These are phyloP conservation scores for Ophiostoma sp. DNA, from an alignment of 2,329 filamentous ascomycete species.

Conservation along the genomic window DNA sequence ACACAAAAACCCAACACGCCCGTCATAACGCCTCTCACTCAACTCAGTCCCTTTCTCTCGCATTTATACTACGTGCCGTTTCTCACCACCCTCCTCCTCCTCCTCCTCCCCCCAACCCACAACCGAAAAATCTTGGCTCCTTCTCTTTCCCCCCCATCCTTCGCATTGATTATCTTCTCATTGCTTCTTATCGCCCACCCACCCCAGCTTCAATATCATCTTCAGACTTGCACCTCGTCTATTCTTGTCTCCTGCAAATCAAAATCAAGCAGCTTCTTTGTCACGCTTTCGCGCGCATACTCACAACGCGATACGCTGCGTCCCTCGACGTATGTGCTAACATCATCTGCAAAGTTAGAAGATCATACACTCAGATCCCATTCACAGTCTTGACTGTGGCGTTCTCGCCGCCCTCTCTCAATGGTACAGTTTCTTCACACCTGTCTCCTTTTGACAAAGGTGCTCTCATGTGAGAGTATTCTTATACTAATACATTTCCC, in stretches of 20 bases:
- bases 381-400: background rate
- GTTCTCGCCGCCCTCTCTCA: background rate
- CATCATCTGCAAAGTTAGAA: background rate
- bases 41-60: conserved; percentile 5
- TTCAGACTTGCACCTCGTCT: background rate
- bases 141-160: background rate
- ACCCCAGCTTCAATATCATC: background rate
- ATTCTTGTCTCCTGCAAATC: background rate
- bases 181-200: background rate
- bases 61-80: background rate
- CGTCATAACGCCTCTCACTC: conserved; percentile 20
- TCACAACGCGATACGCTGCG: background rate
- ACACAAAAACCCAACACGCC: conserved; percentile 19
- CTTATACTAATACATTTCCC: background rate
- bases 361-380: background rate
- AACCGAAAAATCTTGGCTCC: conserved; percentile 3
- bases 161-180: background rate
- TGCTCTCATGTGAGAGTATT: background rate
- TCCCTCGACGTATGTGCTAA: background rate
- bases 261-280: background rate
- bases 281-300: background rate
- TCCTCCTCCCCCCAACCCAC: conserved; percentile 15
- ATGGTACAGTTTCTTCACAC: background rate
- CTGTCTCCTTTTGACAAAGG: background rate
- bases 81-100: background rate